Base-by-base conservation (phyloP, 2,329 filamentous ascomycete species). In the Aspergillus clavatus region DNA sequence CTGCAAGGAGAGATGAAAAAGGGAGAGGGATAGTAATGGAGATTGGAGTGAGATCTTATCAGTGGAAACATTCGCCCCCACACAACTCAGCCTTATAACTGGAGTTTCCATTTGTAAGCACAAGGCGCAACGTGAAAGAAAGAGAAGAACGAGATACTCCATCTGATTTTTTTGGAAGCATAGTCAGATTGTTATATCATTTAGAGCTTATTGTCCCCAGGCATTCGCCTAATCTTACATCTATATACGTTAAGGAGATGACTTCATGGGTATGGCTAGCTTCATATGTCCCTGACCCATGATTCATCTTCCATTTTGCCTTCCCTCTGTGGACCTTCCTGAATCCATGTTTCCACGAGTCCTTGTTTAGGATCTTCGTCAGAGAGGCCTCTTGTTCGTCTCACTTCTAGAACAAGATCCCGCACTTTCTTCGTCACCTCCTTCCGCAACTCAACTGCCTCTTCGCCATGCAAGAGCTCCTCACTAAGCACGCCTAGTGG, bases 341-440 rank as follows among this genome's bases (percentile, higher is more conserved):
- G 67, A 27, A 78, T 73, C 84, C 88, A 97, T 1, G 89, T 95
- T 67, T 91, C 87, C 0, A 86, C 88, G 22, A 90, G 69, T 7
- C 82, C 85, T 38, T 83, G 78, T 54, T 86, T 83, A 0, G 86
- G 83, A 56, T 95, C 87, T 55, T 94, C 85, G 48, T 95, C 89
- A 1, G 86, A 79, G 50, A 86, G 81, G 1, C 89, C 90, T 46
- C 86, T 72, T 36, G 77, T 77, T 52, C 80, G 76, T 50, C 91
- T 78, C 18, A 97, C 76, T 58, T 88, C 87, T 41, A 91, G 69
- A 2, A 98, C 84, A 63, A 94, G 86, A 44, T 86, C 78, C 39
- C 93, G 78, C 26, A 97, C 81, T 47, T 84, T 78, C 64, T 77
- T 76, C 2, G 91, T 89, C 39, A 91, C 88, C 66, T 95, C 88